Base-by-base conservation (phyloP, 2,329 filamentous ascomycete genomes). In the Alternaria panax region DNA sequence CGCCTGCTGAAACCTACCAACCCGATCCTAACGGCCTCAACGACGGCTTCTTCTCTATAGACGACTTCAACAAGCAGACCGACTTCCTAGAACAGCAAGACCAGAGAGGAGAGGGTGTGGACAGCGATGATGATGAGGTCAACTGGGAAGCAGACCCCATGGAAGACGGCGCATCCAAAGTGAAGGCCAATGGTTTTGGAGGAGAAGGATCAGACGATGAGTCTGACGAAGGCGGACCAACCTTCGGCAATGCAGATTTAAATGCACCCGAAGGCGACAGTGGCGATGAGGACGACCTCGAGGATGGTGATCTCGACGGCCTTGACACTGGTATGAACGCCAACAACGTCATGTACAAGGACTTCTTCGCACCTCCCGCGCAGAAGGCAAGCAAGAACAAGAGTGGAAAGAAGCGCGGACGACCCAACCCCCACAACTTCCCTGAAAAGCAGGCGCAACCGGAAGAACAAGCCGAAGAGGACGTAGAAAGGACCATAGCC, bases 1-100 rank as follows among this genome's bases (percentile, higher is more conserved):
- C 83, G 43, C 76, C 81, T 5, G 77, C 80, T 1, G 84, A 85
- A 48, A 85, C 86, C 38, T 89, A 90, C 60, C 81, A 88, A 8
- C 84, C 89, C 68, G 93, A 98, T 72, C 88, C 88, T 4, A 85
- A 95, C 73, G 92, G 93, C 7, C 86, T 99, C 30, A 98, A 99
- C 72, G 95, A 99, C 74, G 94, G 93, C 5, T 99, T 99, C 81
- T 99, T 99, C 81, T 96, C 92, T 16, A 94, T 99, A 70, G 93
- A 98, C 71, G 89, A 96, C 60, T 99, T 99, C 85, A 99, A 99
- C 83, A 92, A 90, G 75, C 92, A 96, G 75, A 92, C 93, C 2
- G 92, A 96, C 71, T 90, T 90, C 74, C 88, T 97, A 48, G 95
- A 99, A 78, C 88, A 92, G 65, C 90, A 93, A 77, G 94, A 98